Base-by-base conservation (phyloP, 2,329 filamentous ascomycete species). In the Aureobasidium zeae region DNA sequence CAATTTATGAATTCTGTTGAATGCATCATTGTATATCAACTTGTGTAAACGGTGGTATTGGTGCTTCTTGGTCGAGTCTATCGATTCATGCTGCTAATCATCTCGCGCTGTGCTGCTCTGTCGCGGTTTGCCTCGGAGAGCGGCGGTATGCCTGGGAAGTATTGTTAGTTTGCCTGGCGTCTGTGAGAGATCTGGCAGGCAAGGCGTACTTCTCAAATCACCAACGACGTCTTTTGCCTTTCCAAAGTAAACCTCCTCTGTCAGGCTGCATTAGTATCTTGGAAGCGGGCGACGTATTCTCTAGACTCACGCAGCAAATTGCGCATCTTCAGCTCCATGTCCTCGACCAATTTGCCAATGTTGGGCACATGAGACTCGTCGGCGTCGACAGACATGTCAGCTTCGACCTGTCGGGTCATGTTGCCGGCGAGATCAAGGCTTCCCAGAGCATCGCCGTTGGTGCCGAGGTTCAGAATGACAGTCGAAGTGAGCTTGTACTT, bases 271-370 rank as follows among this genome's bases (percentile, higher is more conserved):
- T 49, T 53, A 57, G 50, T 50, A 33, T 10, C 21, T 31, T 44
- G n/a, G n/a, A 1, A n/a, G 30, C 13, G n/a, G n/a, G n/a, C n/a
- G 17, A 13, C 37, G 10, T 17, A 9, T 17, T 13, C 5, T 15
- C 29, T 12, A 24, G 28, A 60, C 67, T 50, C 63, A 73, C 70
- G 89, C 62, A 98, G 70, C 64, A 96, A 65, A 65, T 98, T 98
- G 52, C 91, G 79, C 91, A 98, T 96, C 74, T 95, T 94, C 62
- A 95, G 78, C 70, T 98, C 91, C 91, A 98, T 96, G 64, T 98
- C 91, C 72, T 98, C 91, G 41, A 98, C 88, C 60, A 98, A 73
- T 51, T 81, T 76, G 44, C 91, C 91, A 48, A 96, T 86, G 65
- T 98, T 98, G 55, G 84, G 85, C 55, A 98, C 91, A 70, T 98